Conservation (phyloP, 768 basidiomycete genomes). For the Trametes coccinea region DNA sequence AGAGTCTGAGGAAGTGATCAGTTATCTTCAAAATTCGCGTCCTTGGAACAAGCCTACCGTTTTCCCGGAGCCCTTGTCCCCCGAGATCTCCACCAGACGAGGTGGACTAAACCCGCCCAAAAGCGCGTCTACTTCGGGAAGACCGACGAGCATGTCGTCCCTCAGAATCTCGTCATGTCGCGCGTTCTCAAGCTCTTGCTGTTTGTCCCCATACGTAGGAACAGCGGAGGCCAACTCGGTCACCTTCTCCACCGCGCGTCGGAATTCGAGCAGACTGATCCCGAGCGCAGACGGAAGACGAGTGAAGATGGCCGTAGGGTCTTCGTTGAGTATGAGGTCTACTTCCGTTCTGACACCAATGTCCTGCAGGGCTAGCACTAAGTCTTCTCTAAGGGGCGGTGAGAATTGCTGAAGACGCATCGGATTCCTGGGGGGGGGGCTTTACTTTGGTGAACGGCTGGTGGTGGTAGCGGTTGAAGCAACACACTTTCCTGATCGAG, state of each 20-base stretch:
- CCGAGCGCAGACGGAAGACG: slow-evolving; percentile 48
- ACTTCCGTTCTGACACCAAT: slow-evolving; percentile 55
- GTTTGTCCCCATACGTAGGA: slow-evolving; percentile 36
- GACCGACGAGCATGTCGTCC: slow-evolving; percentile 33
- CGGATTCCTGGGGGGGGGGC: neutral
- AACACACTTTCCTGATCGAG: neutral
- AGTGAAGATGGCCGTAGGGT: slow-evolving; percentile 50
- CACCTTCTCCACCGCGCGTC: slow-evolving; percentile 40
- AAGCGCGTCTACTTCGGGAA: slow-evolving; percentile 52
- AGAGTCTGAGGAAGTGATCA: slow-evolving; percentile 45
- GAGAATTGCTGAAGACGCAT: slow-evolving; percentile 28
- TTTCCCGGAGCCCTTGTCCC: slow-evolving; percentile 65
- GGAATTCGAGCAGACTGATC: slow-evolving; percentile 50
- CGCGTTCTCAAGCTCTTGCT: slow-evolving; percentile 26
- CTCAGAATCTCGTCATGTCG: slow-evolving; percentile 11
- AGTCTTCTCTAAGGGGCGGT: slow-evolving; percentile 38
- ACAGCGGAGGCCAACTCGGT: slow-evolving; percentile 46
- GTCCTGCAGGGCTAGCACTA: slow-evolving; percentile 48
- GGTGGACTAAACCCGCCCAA: slow-evolving; percentile 51
- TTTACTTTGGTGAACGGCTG: neutral
- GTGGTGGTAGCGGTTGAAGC: neutral
- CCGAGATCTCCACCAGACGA: slow-evolving; percentile 68
- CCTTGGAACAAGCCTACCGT: slow-evolving; percentile 46
- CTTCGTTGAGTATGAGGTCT: slow-evolving; percentile 55
- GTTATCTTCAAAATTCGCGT: neutral